phyloP scores from a whole-genome alignment of 2,329 filamentous ascomycete genomes.

The Nannizziopsis arthrosporioides region DNA sequence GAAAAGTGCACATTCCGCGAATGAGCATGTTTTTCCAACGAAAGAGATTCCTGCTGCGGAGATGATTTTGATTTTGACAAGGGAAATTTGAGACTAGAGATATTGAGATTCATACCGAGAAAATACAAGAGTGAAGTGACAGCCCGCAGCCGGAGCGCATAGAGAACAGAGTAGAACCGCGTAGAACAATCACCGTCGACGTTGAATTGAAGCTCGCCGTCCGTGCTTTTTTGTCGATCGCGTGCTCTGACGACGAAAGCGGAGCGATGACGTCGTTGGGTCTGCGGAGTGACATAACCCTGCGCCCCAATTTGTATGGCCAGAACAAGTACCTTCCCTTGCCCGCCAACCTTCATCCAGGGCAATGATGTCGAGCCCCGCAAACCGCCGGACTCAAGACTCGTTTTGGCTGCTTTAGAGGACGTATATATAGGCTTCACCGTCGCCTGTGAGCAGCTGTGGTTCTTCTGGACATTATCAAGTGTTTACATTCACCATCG shows the following conservation, averaged over 20 bases:
- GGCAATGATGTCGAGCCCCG: neutral
- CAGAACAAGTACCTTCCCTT: slow-evolving; percentile 1
- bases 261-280: slow-evolving; percentile 13
- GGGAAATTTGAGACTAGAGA: neutral
- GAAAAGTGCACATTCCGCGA: neutral
- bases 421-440: neutral
- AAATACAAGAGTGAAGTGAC: neutral
- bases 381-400: no score
- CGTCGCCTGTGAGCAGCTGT: neutral
- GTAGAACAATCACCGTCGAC: neutral
- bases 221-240: neutral
- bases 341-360: neutral
- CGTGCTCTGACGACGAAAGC: neutral
- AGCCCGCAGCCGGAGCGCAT: neutral
- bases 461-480: no score
- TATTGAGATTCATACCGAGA: slow-evolving; percentile 1
- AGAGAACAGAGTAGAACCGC: neutral
- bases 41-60: neutral
- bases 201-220: neutral
- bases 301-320: slow-evolving; percentile 2
- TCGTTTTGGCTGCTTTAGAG: no score
- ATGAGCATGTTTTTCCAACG: neutral
- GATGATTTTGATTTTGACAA: neutral
- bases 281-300: slow-evolving; percentile 6
- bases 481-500: no score